Evolutionary conservation across 805 yeast species (phyloP), one percentile per base, ranked within the genome.

Genomic region (Myxozyma udenii): DNA sequence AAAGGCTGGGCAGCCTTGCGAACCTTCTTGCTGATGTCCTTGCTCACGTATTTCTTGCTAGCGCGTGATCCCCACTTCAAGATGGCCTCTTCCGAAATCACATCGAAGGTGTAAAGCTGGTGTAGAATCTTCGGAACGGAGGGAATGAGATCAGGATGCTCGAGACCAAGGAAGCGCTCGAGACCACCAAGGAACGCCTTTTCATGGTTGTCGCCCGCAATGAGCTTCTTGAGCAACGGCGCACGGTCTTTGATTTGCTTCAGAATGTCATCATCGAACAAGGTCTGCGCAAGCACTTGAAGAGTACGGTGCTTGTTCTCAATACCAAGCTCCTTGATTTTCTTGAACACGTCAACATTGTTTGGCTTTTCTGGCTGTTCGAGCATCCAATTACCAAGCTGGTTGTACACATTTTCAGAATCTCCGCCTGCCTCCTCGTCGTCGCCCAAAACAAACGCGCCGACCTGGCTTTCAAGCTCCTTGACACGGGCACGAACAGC

Each of bases 1-100:
- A 93, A 93, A 26, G 98, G 95, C 73, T 89, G 90, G 55, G 97
- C 97, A 41, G 96, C 93, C 72, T 83, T 87, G 72, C 96, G 86
- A 46, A 90, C 95, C 78, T 87, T 91, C 75, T 91, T 91, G 47
- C 95, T 84, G 30, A 82, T 77, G 42, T 88, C 95, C 74, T 91
- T 93, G 56, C 95, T 86, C 55, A 93, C 96, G 65, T 84, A 93
- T 71, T 89, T 90, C 76, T 89, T 89, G 47, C 95, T 85, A 44
- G 87, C 90, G 71, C 82, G 89, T 46, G 91, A 79, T 65, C 96
- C 97, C 88, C 96, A 93, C 43, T 79, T 78, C 62, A 77, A 68
- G 45, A 88, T 78, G 39, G 79, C 85, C 51, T 86, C 96, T 73
- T 93, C 98, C 44, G 87, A 79, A 44, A 87, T 74, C 53, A 93